Evolutionary conservation across 768 basidiomycete genomes (phyloP).

Genomic region (Boletus edulis): DNA sequence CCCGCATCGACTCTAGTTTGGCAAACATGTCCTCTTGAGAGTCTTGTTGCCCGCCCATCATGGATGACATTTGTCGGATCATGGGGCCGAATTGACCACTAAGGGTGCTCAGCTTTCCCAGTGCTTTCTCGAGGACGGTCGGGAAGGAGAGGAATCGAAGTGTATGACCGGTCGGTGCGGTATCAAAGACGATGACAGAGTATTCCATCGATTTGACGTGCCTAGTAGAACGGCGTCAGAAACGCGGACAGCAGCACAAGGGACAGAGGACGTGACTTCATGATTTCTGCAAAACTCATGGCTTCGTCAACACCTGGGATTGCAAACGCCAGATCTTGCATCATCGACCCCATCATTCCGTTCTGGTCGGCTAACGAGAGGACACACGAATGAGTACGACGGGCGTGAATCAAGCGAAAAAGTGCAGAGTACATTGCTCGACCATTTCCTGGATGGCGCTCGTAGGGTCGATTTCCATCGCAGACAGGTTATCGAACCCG

Average conservation of each 20-base stretch:
- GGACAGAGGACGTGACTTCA: constrained; percentile 65
- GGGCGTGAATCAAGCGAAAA: no score
- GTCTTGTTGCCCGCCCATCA: constrained; percentile 92
- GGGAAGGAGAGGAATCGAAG: constrained; percentile 99
- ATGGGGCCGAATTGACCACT: constrained; percentile 96
- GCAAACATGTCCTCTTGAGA: constrained; percentile 99
- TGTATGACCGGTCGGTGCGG: constrained; percentile 97
- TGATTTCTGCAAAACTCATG: constrained; percentile 99
- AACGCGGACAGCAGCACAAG: no score
- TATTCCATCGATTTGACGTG: constrained; percentile 99
- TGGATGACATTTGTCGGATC: constrained; percentile 92
- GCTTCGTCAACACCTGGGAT: constrained; percentile 99
- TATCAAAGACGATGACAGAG: constrained; percentile 99
- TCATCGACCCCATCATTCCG: constrained; percentile 98
- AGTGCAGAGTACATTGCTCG: constrained; percentile 67
- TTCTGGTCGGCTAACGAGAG: constrained; percentile 69
- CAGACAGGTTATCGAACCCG: constrained; percentile 93
- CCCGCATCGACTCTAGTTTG: constrained; percentile 95
- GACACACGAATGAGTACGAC: neutral
- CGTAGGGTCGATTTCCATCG: constrained; percentile 99
- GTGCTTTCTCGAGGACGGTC: constrained; percentile 93
- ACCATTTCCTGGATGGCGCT: constrained; percentile 99
- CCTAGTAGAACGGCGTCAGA: constrained; percentile 39
- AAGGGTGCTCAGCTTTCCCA: constrained; percentile 91
- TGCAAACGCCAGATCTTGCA: constrained; percentile 99